Percentiles rank a stretch among this genome's conserved stretches.
Conservation (phyloP, 306 rosid genomes). For the Malus asiatica region DNA sequence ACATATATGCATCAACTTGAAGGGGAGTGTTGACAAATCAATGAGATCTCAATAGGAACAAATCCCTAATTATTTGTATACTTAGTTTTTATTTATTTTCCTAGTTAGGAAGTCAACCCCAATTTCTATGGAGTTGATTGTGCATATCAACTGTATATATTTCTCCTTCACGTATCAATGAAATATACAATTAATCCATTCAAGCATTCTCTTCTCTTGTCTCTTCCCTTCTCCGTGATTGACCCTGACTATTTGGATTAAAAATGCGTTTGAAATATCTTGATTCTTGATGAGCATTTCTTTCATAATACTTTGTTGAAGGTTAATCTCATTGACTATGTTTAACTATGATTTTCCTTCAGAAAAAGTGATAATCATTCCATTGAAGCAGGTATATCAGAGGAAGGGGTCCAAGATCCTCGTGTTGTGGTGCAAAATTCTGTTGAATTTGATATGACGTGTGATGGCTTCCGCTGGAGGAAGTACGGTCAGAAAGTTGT, state of each 20-base stretch:
- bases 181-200: too few relatives aligned
- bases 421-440: conserved; percentile 54
- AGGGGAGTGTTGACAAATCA: too few relatives aligned
- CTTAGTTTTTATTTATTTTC: too few relatives aligned
- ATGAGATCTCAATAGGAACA: too few relatives aligned
- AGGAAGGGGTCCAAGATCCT: conserved; percentile 50
- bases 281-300: not conserved
- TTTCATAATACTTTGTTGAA: not conserved
- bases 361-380: conserved; percentile 62
- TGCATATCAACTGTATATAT: too few relatives aligned
- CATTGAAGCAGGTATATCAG: conserved; percentile 45
- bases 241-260: not conserved
- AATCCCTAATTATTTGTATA: too few relatives aligned
- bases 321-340: conserved; percentile 3
- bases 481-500: conserved; percentile 98
- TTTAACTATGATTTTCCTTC: conserved; percentile 15
- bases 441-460: conserved; percentile 47
- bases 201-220: not conserved
- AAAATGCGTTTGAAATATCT: not conserved
- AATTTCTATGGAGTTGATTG: too few relatives aligned
- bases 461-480: conserved; percentile 95
- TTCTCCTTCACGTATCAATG: too few relatives aligned
- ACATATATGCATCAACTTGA: too few relatives aligned
- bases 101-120: too few relatives aligned
- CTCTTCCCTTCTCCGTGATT: not conserved